A percentile compares a stretch with the other conserved stretches of the same genome.
phyloP scores from a whole-genome alignment of 441 rosid species.

The Pelargonium australe region DNA sequence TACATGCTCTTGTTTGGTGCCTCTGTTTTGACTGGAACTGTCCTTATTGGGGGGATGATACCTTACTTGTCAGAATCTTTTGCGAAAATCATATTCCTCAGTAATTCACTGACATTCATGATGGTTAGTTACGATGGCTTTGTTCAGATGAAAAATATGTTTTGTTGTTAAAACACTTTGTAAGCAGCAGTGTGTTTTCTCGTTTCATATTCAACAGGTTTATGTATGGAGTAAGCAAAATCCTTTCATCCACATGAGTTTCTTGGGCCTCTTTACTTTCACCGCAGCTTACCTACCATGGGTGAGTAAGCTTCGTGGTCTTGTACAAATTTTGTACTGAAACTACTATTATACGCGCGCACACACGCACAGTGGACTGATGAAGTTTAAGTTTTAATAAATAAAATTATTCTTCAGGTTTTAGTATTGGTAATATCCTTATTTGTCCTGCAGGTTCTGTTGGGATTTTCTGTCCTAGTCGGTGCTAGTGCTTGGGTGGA shows the following conservation, averaged over 20 bases:
- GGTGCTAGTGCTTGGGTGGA: constrained; percentile 99
- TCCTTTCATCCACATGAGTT: constrained; percentile 98
- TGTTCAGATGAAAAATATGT: constrained; percentile 9
- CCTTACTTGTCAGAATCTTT: constrained; percentile 87
- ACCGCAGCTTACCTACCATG: constrained; percentile 98
- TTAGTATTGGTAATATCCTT: not conserved
- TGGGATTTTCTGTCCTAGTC: constrained; percentile 94
- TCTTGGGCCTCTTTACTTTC: constrained; percentile 91
- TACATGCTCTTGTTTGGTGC: constrained; percentile 98
- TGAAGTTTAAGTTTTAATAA: not conserved
- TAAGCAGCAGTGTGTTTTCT: not conserved
- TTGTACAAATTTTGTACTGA: not conserved
- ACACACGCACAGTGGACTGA: not conserved
- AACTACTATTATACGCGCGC: not conserved
- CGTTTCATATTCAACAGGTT: constrained; percentile 44
- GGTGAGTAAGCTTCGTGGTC: constrained; percentile 44
- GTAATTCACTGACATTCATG: constrained; percentile 99
- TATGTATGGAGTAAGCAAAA: constrained; percentile 99
- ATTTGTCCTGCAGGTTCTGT: constrained; percentile 57
- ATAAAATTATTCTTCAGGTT: not conserved
- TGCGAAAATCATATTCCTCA: constrained; percentile 92
- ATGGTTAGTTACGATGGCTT: constrained; percentile 51
- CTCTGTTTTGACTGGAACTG: constrained; percentile 73
- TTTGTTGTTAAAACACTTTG: constrained; percentile 14
- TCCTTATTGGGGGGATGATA: constrained; percentile 91